Evolutionary conservation across 139 green algal species (phyloP).

Genomic region (Picochlorum sp.): DNA sequence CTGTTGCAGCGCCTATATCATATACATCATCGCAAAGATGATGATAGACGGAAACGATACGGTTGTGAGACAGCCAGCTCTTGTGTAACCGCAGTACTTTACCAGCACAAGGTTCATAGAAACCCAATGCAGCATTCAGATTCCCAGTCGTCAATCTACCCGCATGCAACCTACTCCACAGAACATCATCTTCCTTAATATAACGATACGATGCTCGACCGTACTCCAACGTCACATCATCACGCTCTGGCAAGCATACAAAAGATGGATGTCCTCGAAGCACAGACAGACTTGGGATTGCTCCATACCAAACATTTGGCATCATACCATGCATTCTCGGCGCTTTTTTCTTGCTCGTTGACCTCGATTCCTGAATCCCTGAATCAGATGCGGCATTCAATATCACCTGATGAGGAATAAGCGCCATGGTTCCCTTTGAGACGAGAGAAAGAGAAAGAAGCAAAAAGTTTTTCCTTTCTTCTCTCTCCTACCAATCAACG

Average conservation of each 20-base stretch:
- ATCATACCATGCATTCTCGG: background rate
- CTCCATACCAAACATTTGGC: background rate
- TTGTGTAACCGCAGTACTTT: constrained; percentile 29
- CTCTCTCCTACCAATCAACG: too few relatives aligned
- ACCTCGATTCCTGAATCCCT: too few relatives aligned
- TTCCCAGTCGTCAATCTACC: constrained; percentile 47
- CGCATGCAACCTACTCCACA: constrained; percentile 47
- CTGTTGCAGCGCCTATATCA: background rate
- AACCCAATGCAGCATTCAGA: constrained; percentile 46
- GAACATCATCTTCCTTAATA: constrained; percentile 38
- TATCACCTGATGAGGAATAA: too few relatives aligned
- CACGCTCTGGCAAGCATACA: background rate
- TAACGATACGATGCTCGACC: constrained; percentile 22
- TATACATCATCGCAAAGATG: constrained; percentile 14
- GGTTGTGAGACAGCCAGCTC: constrained; percentile 10
- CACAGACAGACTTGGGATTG: background rate
- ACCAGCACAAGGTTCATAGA: constrained; percentile 36
- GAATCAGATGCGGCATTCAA: too few relatives aligned
- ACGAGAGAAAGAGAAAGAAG: too few relatives aligned
- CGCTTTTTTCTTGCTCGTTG: too few relatives aligned
- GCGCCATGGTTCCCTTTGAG: too few relatives aligned
- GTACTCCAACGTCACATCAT: background rate
- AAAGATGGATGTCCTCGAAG: background rate
- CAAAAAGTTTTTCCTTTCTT: too few relatives aligned
- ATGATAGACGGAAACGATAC: constrained; percentile 12